Conservation (phyloP, 495 filamentous ascomycete genomes). For the Saxophila tyrrhenica region DNA sequence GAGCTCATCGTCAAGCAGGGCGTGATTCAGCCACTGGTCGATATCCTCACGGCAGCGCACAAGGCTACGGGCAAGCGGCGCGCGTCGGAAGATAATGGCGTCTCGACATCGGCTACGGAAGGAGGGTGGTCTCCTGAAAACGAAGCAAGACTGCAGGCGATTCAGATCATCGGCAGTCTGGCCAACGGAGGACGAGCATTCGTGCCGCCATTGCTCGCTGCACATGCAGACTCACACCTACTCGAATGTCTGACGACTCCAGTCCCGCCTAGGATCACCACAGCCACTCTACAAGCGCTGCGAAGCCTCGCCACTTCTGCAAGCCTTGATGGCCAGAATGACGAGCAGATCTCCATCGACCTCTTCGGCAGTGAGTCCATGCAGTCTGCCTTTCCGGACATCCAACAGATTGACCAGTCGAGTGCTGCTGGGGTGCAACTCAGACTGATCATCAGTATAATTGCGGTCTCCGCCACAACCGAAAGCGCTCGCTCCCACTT, state of each 20-base stretch:
- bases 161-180: constrained; percentile 70
- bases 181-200: constrained; percentile 81
- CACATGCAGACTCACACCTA: constrained; percentile 51
- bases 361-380: not conserved
- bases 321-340: constrained; percentile 32
- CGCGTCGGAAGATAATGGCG: constrained; percentile 6
- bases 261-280: constrained; percentile 51
- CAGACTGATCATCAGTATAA: constrained; percentile 52
- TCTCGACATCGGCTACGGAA: constrained; percentile 15
- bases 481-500: constrained; percentile 58
- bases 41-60: constrained; percentile 37
- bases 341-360: not conserved
- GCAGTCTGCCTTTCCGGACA: constrained; percentile 2
- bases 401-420: constrained; percentile 45
- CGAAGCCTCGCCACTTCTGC: constrained; percentile 53
- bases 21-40: constrained; percentile 55
- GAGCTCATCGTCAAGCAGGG: constrained; percentile 60
- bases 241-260: constrained; percentile 53
- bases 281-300: constrained; percentile 64
- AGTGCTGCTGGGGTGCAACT: constrained; percentile 49
- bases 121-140: constrained; percentile 40
- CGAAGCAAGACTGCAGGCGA: constrained; percentile 61
- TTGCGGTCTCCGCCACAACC: constrained; percentile 56
- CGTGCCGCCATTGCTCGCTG: constrained; percentile 59
- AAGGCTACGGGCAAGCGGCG: constrained; percentile 32